Conservation (phyloP, 1,284 basidiomycete genomes). For the Moniliella sp. region DNA sequence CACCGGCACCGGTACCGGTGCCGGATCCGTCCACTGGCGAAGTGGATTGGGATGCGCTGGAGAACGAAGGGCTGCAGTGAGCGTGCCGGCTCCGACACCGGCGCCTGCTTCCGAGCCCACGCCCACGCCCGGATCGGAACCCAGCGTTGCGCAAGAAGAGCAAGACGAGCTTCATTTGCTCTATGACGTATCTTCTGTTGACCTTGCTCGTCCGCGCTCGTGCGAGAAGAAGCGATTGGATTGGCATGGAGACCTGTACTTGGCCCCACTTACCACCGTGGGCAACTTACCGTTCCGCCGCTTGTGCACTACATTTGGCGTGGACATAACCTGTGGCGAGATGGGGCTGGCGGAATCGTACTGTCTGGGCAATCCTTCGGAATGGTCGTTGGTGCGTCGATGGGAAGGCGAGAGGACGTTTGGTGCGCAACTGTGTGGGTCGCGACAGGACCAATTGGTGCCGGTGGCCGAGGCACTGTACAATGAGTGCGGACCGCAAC, state of each 20-base stretch:
- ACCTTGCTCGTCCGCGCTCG: conserved; percentile 45
- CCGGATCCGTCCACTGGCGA: not conserved
- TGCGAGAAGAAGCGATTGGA: conserved; percentile 65
- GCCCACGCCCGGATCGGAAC: not conserved
- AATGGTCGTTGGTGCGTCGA: conserved; percentile 28
- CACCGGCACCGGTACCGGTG: not conserved
- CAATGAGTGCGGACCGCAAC: conserved; percentile 40
- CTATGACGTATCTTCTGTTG: conserved; percentile 6
- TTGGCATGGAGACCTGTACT: conserved; percentile 66
- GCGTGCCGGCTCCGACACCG: not conserved
- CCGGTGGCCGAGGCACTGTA: conserved; percentile 64
- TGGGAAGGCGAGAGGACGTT: conserved; percentile 75
- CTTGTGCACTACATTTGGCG: conserved; percentile 62
- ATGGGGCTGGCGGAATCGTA: conserved; percentile 40
- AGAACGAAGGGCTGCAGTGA: conserved; percentile 5
- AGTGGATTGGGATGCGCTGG: conserved; percentile 1
- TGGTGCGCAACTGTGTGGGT: conserved; percentile 53
- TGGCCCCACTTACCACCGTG: conserved; percentile 82
- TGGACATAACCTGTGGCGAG: conserved; percentile 84
- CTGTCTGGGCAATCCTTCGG: conserved; percentile 14
- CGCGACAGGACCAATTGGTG: conserved; percentile 44
- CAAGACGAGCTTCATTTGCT: conserved; percentile 11
- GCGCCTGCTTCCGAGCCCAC: not conserved
- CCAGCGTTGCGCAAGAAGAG: conserved; percentile 13
- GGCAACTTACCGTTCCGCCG: conserved; percentile 87